Evolutionary conservation across 345 rosid species (phyloP), one percentile per base, ranked within the genome.

Genomic region (Durio zibethinus): DNA sequence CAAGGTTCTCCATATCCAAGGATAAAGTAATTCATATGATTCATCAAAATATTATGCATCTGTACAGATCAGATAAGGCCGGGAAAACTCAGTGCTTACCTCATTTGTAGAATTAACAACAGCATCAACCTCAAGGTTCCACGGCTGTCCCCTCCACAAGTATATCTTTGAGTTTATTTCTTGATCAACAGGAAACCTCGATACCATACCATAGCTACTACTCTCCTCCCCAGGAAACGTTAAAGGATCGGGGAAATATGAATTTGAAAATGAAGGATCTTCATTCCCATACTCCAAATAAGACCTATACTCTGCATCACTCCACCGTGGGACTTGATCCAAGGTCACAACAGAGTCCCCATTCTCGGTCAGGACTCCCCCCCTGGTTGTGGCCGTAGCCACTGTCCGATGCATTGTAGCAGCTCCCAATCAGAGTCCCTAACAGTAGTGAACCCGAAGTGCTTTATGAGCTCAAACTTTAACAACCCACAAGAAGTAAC

Each of bases 121-220:
- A 73, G 97, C 97, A 87, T 96, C 98, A 35, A 96, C 98, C 83
- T 92, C 97, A 50, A 96, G 93, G 89, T 89, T 96, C 99, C 99
- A 96, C 0, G 98, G 99, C 77, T 85, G 85, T 65, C 98, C 99
- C 84, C 97, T 89, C 99, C 99, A 96, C 18, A 96, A 78, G 77
- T 92, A 92, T 61, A 96, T 91, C 84, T 84, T 92, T 0, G 90
- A 88, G 86, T 92, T 96, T 68, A 91, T 89, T 68, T 93, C 95
- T 67, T 86, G 93, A 84, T 93, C 91, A 67, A 92, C 90, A 12
- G 97, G 95, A 83, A 96, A 96, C 84, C 91, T 92, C 5, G 97
- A 92, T 2, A 80, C 80, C 85, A 86, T 81, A 77, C 94, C 93
- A 86, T 79, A 82, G 48, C 87, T 80, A 53, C 87, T 83, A 67